A percentile compares a stretch with the other conserved stretches of the same genome.
These are phyloP conservation scores for Sclerotinia spermophila DNA, from an alignment of 2,329 filamentous ascomycete genomes.

Conservation along the genomic window DNA sequence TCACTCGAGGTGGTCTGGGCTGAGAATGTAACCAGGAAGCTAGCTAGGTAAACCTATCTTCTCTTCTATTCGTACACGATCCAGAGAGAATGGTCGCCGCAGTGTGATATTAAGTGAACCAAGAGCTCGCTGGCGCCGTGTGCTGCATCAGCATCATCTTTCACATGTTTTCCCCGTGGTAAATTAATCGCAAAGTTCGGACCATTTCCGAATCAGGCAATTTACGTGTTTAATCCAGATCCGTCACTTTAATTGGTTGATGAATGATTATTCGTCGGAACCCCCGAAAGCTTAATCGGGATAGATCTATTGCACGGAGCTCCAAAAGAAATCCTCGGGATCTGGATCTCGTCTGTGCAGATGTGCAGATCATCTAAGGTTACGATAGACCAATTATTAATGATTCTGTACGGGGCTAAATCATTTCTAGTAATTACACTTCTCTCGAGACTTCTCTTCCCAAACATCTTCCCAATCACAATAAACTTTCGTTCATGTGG, in stretches of 20 bases:
- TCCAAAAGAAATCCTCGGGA: neutral
- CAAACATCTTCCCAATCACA: neutral
- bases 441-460: neutral
- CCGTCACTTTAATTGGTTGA: neutral
- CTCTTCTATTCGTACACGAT: neutral
- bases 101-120: neutral
- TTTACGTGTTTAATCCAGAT: neutral
- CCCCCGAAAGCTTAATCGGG: neutral
- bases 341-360: conserved; percentile 5
- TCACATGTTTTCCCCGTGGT: neutral
- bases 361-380: neutral
- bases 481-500: neutral
- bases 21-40: neutral
- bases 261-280: neutral
- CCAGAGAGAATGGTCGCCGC: neutral
- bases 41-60: neutral
- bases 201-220: conserved; percentile 1
- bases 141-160: neutral
- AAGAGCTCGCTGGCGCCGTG: neutral
- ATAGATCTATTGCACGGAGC: neutral
- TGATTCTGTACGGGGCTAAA: neutral
- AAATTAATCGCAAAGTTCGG: neutral
- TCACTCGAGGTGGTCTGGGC: neutral
- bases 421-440: neutral
- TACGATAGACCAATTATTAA: neutral